These are phyloP conservation scores for Priceomyces haplophilus DNA, from an alignment of 805 yeast genomes.

Conservation along the genomic window DNA sequence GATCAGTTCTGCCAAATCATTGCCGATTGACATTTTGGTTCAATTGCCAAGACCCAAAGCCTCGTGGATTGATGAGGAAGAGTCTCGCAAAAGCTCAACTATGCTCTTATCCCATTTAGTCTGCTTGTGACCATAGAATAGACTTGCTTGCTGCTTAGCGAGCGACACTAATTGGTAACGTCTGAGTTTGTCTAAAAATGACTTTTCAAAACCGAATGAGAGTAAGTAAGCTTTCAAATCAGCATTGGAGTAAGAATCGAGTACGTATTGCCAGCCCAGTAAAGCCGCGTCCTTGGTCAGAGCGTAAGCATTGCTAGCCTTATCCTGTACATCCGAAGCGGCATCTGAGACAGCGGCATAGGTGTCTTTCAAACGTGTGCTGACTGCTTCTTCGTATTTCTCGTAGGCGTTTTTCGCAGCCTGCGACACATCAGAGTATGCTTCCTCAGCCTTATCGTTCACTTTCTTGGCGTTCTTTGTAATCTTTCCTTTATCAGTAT, in stretches of 20 bases:
- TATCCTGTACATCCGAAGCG: conserved; percentile 6
- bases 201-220: conserved; percentile 38
- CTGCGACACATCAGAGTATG: not conserved
- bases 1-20: too few relatives aligned
- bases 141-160: conserved; percentile 41
- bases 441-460: not conserved
- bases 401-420: conserved; percentile 4
- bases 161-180: conserved; percentile 33
- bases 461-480: not conserved
- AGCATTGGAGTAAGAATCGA: conserved; percentile 41
- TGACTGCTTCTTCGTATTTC: conserved; percentile 12
- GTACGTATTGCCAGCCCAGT: conserved; percentile 11
- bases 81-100: conserved; percentile 12
- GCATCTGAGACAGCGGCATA: conserved; percentile 10
- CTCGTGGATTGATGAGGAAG: conserved; percentile 9
- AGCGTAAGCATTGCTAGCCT: not conserved
- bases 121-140: conserved; percentile 24
- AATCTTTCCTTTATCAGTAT: too few relatives aligned
- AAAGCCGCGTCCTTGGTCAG: conserved; percentile 5
- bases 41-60: conserved; percentile 13
- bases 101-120: conserved; percentile 17
- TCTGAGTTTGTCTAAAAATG: conserved; percentile 14
- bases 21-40: too few relatives aligned
- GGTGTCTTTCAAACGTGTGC: conserved; percentile 9
- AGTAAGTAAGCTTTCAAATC: conserved; percentile 42